Base-by-base conservation (phyloP, 495 filamentous ascomycete species). In the Penicillium parvum region DNA sequence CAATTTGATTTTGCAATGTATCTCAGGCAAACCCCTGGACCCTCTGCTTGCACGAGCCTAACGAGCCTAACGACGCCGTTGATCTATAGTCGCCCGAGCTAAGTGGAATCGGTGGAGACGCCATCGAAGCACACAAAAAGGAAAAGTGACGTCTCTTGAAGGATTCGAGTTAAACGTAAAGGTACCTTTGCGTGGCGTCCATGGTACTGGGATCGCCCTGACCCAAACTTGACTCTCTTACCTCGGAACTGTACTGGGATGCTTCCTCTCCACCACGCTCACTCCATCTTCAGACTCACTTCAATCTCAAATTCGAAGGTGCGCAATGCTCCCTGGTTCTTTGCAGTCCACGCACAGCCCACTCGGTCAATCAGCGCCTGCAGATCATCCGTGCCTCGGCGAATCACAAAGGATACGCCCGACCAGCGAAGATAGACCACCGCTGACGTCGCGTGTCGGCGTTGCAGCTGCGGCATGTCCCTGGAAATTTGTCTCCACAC, bases 61-160 rank as follows among this genome's bases (percentile, higher is more conserved):
- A 26, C 33, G 34, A 27, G 19, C 28, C 42, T 46, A 43, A 39
- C 37, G 39, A 58, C 48, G 55, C 45, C 41, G 51, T 49, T 49
- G 48, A 49, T 54, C 47, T 52, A 50, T 50, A 52, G 46, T 49
- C 35, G 12, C 27, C 15, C 19, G 37, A 12, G 8, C 42, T 17
- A 47, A 53, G 53, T 57, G 53, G 53, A 45, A 40, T 42, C 27
- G 28, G 49, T 55, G 49, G 52, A 44, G 40, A 7, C 27, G 3
- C 27, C 19, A 33, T 21, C 7, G 28, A 18, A 45, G 20, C 32
- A n/a, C n/a, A n/a, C n/a, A n/a, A n/a, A n/a, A n/a, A n/a, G n/a
- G n/a, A n/a, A n/a, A n/a, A n/a, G n/a, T n/a, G n/a, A n/a, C n/a
- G n/a, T n/a, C n/a, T n/a, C n/a, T n/a, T n/a, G n/a, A n/a, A n/a